Percentiles rank a stretch among this genome's conserved stretches.
Evolutionary conservation across 2,329 filamentous ascomycete genomes (phyloP).

Genomic region (Calonectria pauciramosa): DNA sequence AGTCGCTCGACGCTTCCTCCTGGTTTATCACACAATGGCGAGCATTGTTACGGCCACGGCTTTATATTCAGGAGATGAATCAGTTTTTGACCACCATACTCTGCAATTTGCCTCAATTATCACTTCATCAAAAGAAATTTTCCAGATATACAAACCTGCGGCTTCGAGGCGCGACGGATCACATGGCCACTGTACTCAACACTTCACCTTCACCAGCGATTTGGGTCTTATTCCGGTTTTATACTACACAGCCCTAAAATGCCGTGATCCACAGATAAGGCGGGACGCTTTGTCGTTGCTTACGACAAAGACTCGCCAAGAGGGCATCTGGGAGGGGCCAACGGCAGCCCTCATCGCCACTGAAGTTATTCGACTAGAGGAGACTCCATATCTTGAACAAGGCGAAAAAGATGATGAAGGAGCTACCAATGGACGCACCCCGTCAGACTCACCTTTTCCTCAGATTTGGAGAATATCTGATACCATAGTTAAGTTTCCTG

Average conservation of each 20-base stretch:
- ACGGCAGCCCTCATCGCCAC: slow-evolving; percentile 15
- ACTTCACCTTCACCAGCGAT: slow-evolving; percentile 10
- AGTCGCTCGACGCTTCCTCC: not conserved
- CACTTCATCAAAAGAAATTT: not conserved
- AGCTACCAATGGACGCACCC: not conserved
- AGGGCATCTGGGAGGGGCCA: slow-evolving; percentile 18
- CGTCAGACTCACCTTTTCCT: not conserved
- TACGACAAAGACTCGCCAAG: slow-evolving; percentile 1
- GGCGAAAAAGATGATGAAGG: not conserved
- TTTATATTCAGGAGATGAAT: slow-evolving; percentile 2
- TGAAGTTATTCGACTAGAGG: slow-evolving; percentile 14
- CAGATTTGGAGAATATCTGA: not conserved
- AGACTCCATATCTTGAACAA: not conserved
- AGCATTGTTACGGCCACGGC: slow-evolving; percentile 10
- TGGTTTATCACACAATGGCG: slow-evolving; percentile 16
- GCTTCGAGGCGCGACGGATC: not conserved
- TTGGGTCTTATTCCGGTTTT: slow-evolving; percentile 4
- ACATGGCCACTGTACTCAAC: not conserved
- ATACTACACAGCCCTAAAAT: slow-evolving; percentile 20
- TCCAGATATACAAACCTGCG: not conserved
- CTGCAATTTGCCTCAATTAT: slow-evolving; percentile 12
- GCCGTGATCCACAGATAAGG: slow-evolving; percentile 3
- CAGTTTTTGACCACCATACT: slow-evolving; percentile 3
- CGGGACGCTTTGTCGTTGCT: slow-evolving; percentile 7
- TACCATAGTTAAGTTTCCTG: not conserved